Percentiles rank a stretch among this genome's conserved stretches.
Conservation (phyloP, 2,329 filamentous ascomycete species). For the Chaetomium strumarium region DNA sequence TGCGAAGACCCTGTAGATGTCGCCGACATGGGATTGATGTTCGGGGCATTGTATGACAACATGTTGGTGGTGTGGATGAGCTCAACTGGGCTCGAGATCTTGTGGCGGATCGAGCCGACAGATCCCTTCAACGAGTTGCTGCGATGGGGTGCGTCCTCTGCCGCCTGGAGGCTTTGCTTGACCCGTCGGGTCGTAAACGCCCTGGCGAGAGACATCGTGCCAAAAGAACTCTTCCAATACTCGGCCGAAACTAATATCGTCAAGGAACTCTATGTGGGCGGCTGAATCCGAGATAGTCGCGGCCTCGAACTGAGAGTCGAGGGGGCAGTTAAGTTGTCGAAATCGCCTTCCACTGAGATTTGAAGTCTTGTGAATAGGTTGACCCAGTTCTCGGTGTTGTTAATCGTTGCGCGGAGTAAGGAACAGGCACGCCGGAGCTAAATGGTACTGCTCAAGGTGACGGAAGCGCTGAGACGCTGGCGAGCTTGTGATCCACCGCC, state of each 20-base stretch:
- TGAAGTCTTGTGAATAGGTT: background rate
- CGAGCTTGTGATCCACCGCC: constrained; percentile 12
- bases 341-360: background rate
- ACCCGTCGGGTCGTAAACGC: constrained; percentile 66
- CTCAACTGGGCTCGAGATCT: constrained; percentile 84
- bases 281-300: background rate
- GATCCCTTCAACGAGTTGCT: constrained; percentile 47
- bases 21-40: constrained; percentile 53
- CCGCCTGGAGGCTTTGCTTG: constrained; percentile 48
- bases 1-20: constrained; percentile 45
- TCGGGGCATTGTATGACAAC: constrained; percentile 89
- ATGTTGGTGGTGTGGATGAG: constrained; percentile 93
- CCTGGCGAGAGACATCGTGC: constrained; percentile 47
- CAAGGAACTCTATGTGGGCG: background rate
- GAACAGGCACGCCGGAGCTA: background rate
- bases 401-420: background rate
- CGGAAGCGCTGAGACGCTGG: background rate
- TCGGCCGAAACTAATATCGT: background rate
- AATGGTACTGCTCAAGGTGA: background rate
- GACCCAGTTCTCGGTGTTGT: background rate
- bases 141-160: constrained; percentile 38
- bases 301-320: background rate
- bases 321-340: background rate
- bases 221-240: background rate
- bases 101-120: constrained; percentile 48